Conservation (phyloP, 2,329 filamentous ascomycete genomes). For the Chrysosporium keratinophilum region DNA sequence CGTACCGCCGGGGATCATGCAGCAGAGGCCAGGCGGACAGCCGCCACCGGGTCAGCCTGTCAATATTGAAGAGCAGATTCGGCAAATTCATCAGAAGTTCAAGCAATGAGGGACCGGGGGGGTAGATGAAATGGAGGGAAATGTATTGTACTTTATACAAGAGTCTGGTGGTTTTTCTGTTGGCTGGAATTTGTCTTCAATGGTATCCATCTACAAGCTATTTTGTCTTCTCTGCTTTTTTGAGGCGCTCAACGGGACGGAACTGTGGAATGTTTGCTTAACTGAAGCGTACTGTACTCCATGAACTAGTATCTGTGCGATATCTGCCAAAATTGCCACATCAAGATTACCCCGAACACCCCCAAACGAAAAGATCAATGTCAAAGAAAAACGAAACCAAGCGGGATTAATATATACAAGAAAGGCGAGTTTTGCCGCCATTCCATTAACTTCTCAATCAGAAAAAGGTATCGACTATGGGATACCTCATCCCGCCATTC, state of each 20-base stretch:
- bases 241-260: neutral
- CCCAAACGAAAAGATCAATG: too few relatives aligned
- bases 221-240: neutral
- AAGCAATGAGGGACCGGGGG: slow-evolving; percentile 22
- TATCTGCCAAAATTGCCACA: too few relatives aligned
- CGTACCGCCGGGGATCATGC: slow-evolving; percentile 2
- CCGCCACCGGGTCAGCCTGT: slow-evolving; percentile 37
- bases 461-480: too few relatives aligned
- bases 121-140: neutral
- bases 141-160: neutral
- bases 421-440: too few relatives aligned
- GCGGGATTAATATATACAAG: too few relatives aligned
- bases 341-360: too few relatives aligned
- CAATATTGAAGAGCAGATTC: slow-evolving; percentile 79
- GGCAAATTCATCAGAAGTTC: slow-evolving; percentile 53
- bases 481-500: too few relatives aligned
- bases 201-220: neutral
- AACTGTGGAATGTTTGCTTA: too few relatives aligned
- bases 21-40: slow-evolving; percentile 1
- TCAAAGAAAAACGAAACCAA: too few relatives aligned
- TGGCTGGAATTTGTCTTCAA: neutral
- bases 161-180: neutral
- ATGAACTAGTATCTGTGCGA: too few relatives aligned
- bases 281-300: too few relatives aligned
- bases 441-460: too few relatives aligned